phyloP scores from a whole-genome alignment of 352 stramenopile genomes.

The Halophytophthora batemanensis region DNA sequence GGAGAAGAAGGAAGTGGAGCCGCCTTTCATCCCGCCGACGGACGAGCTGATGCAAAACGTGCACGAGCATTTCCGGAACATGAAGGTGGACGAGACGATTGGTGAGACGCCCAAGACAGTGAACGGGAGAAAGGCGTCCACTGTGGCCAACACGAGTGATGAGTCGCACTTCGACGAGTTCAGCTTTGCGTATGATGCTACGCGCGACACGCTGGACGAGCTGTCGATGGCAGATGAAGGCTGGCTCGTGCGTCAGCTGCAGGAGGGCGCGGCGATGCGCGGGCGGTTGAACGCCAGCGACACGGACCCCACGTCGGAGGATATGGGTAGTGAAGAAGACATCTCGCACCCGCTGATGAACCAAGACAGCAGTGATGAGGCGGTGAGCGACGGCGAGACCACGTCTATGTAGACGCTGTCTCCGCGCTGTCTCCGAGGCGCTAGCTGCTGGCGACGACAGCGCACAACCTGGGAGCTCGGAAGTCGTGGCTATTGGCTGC shows the following conservation, averaged over 20 bases:
- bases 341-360: slow-evolving; percentile 37
- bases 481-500: too few relatives aligned
- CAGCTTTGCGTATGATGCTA: slow-evolving; percentile 84
- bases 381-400: slow-evolving; percentile 52
- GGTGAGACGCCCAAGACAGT: slow-evolving; percentile 59
- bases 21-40: slow-evolving; percentile 76
- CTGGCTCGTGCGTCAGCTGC: slow-evolving; percentile 77
- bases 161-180: slow-evolving; percentile 88
- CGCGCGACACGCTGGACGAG: slow-evolving; percentile 68
- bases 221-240: slow-evolving; percentile 82
- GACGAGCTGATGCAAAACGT: slow-evolving; percentile 87
- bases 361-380: slow-evolving; percentile 63
- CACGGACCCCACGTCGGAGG: slow-evolving; percentile 40
- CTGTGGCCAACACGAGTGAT: slow-evolving; percentile 38
- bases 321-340: slow-evolving; percentile 59
- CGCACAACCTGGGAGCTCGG: neutral
- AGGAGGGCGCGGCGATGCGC: slow-evolving; percentile 73
- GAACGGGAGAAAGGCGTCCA: slow-evolving; percentile 54
- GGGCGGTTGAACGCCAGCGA: slow-evolving; percentile 67
- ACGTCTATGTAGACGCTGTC: slow-evolving; percentile 28
- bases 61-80: slow-evolving; percentile 86
- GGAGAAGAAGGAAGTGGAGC: slow-evolving; percentile 76
- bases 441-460: neutral
- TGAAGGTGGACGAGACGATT: slow-evolving; percentile 85
- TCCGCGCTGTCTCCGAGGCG: slow-evolving; percentile 9